Percentiles rank a stretch among this genome's conserved stretches.
Conservation (phyloP, 495 filamentous ascomycete genomes). For the Lophium mytilinum region DNA sequence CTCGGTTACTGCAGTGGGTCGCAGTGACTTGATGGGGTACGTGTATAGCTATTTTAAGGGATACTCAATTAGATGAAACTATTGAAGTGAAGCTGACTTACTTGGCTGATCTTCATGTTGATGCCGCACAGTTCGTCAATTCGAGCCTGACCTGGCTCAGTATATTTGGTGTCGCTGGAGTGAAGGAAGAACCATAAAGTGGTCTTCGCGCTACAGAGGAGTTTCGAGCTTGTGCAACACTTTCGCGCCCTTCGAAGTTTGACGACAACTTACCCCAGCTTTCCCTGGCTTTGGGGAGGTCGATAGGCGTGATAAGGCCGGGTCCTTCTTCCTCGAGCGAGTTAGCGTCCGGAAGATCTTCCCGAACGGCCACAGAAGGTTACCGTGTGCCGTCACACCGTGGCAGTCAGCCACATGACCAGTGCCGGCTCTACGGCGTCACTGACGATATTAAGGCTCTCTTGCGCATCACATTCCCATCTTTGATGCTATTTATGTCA, state of each 20-base stretch:
- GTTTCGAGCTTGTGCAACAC: not conserved
- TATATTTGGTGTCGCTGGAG: no score
- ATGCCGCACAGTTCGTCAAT: not conserved
- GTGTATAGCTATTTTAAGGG: slow-evolving; percentile 55
- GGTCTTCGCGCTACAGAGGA: no score
- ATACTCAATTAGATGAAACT: not conserved
- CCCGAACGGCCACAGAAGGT: no score
- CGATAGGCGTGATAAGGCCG: not conserved
- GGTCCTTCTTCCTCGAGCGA: not conserved
- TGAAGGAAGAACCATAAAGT: no score
- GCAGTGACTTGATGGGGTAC: slow-evolving; percentile 84
- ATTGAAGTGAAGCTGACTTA: slow-evolving; percentile 16
- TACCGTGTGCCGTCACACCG: no score
- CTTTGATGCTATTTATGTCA: no score
- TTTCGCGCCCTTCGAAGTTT: not conserved
- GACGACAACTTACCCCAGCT: not conserved
- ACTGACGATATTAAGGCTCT: no score
- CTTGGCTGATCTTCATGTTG: slow-evolving; percentile 41
- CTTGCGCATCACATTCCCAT: no score
- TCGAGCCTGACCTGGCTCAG: no score
- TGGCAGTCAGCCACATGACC: no score
- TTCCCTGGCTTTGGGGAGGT: no score
- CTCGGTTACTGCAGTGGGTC: slow-evolving; percentile 49
- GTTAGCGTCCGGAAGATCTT: not conserved
- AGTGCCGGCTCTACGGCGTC: no score